These are phyloP conservation scores for Wolfiporia cocos DNA, from an alignment of 1,284 basidiomycete species.

Conservation along the genomic window DNA sequence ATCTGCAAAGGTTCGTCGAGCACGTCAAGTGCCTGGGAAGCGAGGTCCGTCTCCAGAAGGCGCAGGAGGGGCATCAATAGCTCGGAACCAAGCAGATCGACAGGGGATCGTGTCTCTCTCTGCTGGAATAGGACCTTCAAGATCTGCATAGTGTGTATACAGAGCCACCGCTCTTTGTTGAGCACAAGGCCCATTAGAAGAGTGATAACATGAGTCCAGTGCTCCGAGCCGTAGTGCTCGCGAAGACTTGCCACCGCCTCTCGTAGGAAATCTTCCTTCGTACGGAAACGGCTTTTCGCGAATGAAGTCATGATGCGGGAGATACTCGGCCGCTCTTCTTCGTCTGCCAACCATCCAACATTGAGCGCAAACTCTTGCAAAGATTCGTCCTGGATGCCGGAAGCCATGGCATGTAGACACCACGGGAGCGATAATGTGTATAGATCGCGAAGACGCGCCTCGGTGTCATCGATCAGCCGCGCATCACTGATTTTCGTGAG, in stretches of 20 bases:
- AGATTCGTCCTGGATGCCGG: slow-evolving; percentile 53
- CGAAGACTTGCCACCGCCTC: slow-evolving; percentile 84
- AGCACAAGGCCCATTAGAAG: slow-evolving; percentile 84
- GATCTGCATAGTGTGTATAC: slow-evolving; percentile 80
- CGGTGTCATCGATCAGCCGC: slow-evolving; percentile 68
- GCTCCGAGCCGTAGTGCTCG: slow-evolving; percentile 70
- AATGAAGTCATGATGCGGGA: slow-evolving; percentile 87
- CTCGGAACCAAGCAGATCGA: slow-evolving; percentile 77
- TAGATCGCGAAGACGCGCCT: slow-evolving; percentile 74
- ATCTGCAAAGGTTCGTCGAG: slow-evolving; percentile 85
- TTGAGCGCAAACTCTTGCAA: slow-evolving; percentile 73
- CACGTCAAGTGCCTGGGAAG: slow-evolving; percentile 83
- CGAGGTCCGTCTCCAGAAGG: slow-evolving; percentile 80
- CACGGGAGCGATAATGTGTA: slow-evolving; percentile 86
- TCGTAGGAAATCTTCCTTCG: slow-evolving; percentile 90
- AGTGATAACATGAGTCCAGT: slow-evolving; percentile 75
- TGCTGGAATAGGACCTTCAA: slow-evolving; percentile 87
- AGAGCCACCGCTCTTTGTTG: slow-evolving; percentile 80
- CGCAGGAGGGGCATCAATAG: slow-evolving; percentile 87
- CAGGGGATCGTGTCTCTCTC: slow-evolving; percentile 70
- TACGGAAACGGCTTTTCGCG: slow-evolving; percentile 83
- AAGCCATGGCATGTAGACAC: slow-evolving; percentile 79
- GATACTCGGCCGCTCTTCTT: slow-evolving; percentile 71
- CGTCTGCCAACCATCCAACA: slow-evolving; percentile 68
- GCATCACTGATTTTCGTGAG: slow-evolving; percentile 61